Base-by-base conservation (phyloP, 1,284 basidiomycete genomes). In the Dichomitus squalens region DNA sequence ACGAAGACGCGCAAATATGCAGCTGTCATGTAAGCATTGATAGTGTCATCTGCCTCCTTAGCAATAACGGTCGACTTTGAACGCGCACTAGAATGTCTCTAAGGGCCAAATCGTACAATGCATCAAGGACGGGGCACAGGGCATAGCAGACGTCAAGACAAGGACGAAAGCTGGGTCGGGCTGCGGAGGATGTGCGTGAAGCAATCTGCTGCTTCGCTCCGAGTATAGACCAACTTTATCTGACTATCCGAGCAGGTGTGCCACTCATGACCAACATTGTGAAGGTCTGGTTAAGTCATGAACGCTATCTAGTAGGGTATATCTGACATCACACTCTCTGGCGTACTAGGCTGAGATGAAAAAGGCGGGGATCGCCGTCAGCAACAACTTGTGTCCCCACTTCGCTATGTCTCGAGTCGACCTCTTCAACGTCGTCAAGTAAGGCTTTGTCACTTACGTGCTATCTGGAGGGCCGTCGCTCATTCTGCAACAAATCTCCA, bases 81-180 rank as follows among this genome's bases (percentile, higher is more conserved):
- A 12, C 12, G 29, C 27, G 23, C 21, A 12, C 11, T 36, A 76
- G 75, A 90, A 90, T 64, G 83, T 91, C 44, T 74, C 78, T 7
- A 92, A 92, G 70, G 85, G 83, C 6, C 76, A 74, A 9, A 80
- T 92, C 9, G 75, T 74, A 1, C 72, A 76, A 58, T 84, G 82
- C 57, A 77, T 90, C 64, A 79, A 81, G 65, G 77, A 77, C 3
- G 81, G 84, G 2, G 78, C 80, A 23, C 76, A 77, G 18, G 77
- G 78, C 23, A 68, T 92, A 23, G 76, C 72, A 7, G 82, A 81
- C 41, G 76, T 92, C 68, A 92, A 91, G 72, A 65, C 72, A 25
- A 83, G 83, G 69, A 91, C 88, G 16, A 92, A 91, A 72, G 84
- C 81, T 14, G 88, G 87, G 14, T 84, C 85, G 0, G 90, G 87